Base-by-base conservation (phyloP, 1,284 basidiomycete genomes). In the Meira miltonrushii region DNA sequence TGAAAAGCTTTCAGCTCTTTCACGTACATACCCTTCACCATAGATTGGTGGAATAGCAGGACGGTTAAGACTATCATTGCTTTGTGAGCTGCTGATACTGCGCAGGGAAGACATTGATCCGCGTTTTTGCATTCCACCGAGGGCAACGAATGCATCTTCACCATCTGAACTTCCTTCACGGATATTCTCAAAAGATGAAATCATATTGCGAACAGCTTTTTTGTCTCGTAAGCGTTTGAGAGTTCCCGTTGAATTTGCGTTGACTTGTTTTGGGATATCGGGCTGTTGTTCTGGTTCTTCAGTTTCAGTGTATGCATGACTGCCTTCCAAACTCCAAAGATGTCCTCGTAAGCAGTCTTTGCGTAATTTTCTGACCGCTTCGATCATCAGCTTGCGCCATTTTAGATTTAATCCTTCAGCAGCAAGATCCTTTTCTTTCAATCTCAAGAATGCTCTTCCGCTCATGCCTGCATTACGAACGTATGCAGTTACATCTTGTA, bases 351-450 rank as follows among this genome's bases (percentile, higher is more conserved):
- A 59, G 11, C 69, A 66, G 54, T 74, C 72, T 10, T 68, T 51
- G 15, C 72, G 54, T 1, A 74, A 57, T 40, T 66, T 66, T n/a
- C 63, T 55, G 10, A 51, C 67, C 10, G 72, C 71, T 50, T 73
- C 72, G 53, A 73, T 58, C 68, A 74, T 71, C 39, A 74, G 59
- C 21, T 64, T 64, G 17, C 71, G 61, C 72, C 72, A 74, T 21
- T 69, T 69, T 13, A 63, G 39, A 57, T 74, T 74, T 40, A 74
- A 59, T 7, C 72, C 72, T 15, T 68, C 62, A 4, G 60, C 55
- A 46, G 65, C 72, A 25, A 74, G 59, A 19, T 74, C 67, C 40
- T 61, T 60, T 19, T 72, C 69, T 46, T 62, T 65, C 17, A 74
- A 62, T 21, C 72, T 61, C 19, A 74, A 64, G 47, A 74, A 74